These are phyloP conservation scores for Lipomyces starkeyi DNA, from an alignment of 805 yeast species.

Conservation along the genomic window DNA sequence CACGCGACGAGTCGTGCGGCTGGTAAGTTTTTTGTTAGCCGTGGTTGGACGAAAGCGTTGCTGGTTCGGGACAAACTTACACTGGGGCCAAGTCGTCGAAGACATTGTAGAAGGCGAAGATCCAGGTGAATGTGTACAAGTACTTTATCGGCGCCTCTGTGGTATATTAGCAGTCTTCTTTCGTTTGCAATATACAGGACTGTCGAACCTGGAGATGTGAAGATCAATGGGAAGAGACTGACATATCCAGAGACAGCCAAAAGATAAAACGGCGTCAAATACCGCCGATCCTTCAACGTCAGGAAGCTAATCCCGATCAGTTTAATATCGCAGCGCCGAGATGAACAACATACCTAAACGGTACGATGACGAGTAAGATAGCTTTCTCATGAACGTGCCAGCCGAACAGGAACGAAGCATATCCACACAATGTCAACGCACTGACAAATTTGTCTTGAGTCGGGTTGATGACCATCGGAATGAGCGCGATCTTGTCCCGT, in stretches of 20 bases:
- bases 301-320: constrained; percentile 61
- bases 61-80: constrained; percentile 8
- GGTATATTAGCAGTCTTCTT: background rate
- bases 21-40: background rate
- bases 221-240: constrained; percentile 85
- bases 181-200: background rate
- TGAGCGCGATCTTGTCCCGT: constrained; percentile 21
- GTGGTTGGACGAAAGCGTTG: background rate
- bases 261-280: constrained; percentile 72
- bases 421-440: constrained; percentile 85
- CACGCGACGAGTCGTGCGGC: constrained; percentile 40
- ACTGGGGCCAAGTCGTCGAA: constrained; percentile 59
- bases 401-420: constrained; percentile 89
- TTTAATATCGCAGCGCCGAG: background rate
- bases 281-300: constrained; percentile 70
- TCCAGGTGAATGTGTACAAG: constrained; percentile 82
- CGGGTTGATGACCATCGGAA: constrained; percentile 59
- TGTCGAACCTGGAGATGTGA: constrained; percentile 58
- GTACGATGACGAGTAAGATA: constrained; percentile 84
- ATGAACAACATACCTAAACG: constrained; percentile 45
- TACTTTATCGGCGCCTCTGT: constrained; percentile 76
- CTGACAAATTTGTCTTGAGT: constrained; percentile 81
- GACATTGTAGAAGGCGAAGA: constrained; percentile 73
- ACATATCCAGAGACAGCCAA: constrained; percentile 82
- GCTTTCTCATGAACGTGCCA: constrained; percentile 99